phyloP scores from a whole-genome alignment of 2,329 filamentous ascomycete species.

The Cercospora berteroae region DNA sequence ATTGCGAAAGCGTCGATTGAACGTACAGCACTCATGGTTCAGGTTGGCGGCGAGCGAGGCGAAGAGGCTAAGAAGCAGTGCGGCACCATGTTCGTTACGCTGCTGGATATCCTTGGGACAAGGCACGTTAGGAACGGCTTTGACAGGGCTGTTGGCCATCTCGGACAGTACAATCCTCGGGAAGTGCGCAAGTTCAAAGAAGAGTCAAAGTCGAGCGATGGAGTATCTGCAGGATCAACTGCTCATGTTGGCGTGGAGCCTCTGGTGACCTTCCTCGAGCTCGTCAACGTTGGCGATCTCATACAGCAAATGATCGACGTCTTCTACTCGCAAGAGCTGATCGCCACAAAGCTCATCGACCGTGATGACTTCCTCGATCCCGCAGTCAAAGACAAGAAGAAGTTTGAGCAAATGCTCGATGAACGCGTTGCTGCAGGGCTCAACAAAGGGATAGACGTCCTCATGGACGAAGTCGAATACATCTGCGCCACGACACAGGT shows the following conservation, averaged over 20 bases:
- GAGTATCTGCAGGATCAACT: slow-evolving; percentile 1
- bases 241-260: slow-evolving; percentile 68
- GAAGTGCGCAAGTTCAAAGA: slow-evolving; percentile 63
- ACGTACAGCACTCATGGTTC: slow-evolving; percentile 77
- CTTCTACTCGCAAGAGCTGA: slow-evolving; percentile 94
- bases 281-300: slow-evolving; percentile 95
- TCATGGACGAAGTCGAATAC: slow-evolving; percentile 98
- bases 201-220: slow-evolving; percentile 20
- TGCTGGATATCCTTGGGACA: slow-evolving; percentile 80
- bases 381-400: slow-evolving; percentile 91
- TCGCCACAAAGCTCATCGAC: slow-evolving; percentile 77
- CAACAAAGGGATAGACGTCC: slow-evolving; percentile 95
- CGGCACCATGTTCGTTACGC: slow-evolving; percentile 77
- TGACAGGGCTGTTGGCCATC: slow-evolving; percentile 84
- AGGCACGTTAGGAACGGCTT: slow-evolving; percentile 91
- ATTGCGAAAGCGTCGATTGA: slow-evolving; percentile 84
- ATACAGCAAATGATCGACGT: slow-evolving; percentile 99
- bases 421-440: slow-evolving; percentile 92
- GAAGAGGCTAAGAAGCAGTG: slow-evolving; percentile 86
- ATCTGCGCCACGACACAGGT: slow-evolving; percentile 83
- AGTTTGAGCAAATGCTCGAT: slow-evolving; percentile 97
- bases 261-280: slow-evolving; percentile 89
- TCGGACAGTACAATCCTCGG: slow-evolving; percentile 86
- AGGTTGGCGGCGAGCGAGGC: slow-evolving; percentile 70
- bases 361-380: slow-evolving; percentile 93